Evolutionary conservation across 1,139 yeast genomes (phyloP).

Genomic region (Meyerozyma athensensis): DNA sequence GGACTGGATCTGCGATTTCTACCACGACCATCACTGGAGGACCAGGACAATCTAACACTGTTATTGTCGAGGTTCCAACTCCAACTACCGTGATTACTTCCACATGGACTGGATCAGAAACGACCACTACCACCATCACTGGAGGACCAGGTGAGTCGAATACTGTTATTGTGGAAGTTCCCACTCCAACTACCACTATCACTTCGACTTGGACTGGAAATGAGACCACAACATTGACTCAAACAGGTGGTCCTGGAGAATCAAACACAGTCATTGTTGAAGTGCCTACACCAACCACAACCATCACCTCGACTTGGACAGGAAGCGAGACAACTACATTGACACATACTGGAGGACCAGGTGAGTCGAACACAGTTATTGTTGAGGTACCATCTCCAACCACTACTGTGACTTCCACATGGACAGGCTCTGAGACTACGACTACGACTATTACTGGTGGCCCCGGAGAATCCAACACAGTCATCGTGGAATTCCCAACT

Average conservation of each 20-base stretch:
- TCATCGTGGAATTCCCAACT: conserved; percentile 8
- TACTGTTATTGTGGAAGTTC: conserved; percentile 7
- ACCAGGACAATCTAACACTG: conserved; percentile 9
- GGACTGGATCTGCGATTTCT: conserved; percentile 11
- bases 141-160: conserved; percentile 13
- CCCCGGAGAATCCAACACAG: conserved; percentile 9
- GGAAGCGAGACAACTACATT: conserved; percentile 8
- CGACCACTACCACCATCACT: conserved; percentile 13
- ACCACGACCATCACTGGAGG: conserved; percentile 6
- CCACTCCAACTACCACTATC: conserved; percentile 11
- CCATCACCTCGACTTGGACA: conserved; percentile 4
- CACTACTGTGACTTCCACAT: conserved; percentile 7
- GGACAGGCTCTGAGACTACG: conserved; percentile 10
- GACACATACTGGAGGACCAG: conserved; percentile 6
- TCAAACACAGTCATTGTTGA: conserved; percentile 7
- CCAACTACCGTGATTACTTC: conserved; percentile 5
- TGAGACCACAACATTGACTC: conserved; percentile 15
- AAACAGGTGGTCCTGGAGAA: conserved; percentile 8
- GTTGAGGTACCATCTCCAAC: conserved; percentile 8
- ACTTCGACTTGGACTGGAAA: conserved; percentile 13
- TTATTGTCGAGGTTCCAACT: conserved; percentile 8
- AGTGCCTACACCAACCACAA: conserved; percentile 9
- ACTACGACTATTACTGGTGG: conserved; percentile 7
- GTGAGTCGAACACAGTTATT: conserved; percentile 10
- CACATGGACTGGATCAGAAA: conserved; percentile 7